Percentiles rank a stretch among this genome's conserved stretches.
These are phyloP conservation scores for Lathyrus oleraceus DNA, from an alignment of 306 rosid species.

Conservation along the genomic window DNA sequence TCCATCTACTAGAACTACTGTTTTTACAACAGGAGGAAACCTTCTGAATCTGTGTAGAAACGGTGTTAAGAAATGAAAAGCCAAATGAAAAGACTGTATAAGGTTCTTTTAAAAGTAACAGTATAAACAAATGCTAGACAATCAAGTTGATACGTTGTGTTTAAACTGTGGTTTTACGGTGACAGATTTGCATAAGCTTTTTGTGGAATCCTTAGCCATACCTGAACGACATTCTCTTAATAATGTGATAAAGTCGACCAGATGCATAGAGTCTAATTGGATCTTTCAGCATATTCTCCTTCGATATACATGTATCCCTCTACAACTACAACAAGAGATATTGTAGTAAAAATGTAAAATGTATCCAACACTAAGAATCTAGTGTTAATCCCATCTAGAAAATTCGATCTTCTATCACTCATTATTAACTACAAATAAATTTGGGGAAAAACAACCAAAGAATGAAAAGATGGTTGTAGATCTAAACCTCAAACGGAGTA, in stretches of 20 bases:
- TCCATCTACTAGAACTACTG: conserved; percentile 97
- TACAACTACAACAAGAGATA: no score
- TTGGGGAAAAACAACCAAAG: neutral
- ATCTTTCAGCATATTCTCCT: no score
- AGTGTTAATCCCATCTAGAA: neutral
- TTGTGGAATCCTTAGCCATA: conserved; percentile 34
- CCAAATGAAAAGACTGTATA: conserved; percentile 5
- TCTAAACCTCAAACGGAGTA: conserved; percentile 20
- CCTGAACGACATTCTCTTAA: conserved; percentile 91
- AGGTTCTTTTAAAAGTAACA: neutral
- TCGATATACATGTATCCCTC: no score
- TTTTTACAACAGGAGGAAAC: conserved; percentile 87
- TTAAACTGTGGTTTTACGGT: neutral
- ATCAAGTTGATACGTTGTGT: neutral
- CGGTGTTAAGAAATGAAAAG: conserved; percentile 13
- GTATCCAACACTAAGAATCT: neutral
- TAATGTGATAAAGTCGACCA: no score
- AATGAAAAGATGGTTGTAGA: conserved; percentile 9
- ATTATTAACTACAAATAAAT: neutral
- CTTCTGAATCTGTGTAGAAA: conserved; percentile 65
- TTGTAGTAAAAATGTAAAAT: neutral
- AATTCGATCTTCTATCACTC: neutral
- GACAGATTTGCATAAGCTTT: conserved; percentile 15
- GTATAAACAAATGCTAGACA: neutral
- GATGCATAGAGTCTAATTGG: no score